Evolutionary conservation across 768 basidiomycete genomes (phyloP).

Genomic region (Boletus rubroflammeus): DNA sequence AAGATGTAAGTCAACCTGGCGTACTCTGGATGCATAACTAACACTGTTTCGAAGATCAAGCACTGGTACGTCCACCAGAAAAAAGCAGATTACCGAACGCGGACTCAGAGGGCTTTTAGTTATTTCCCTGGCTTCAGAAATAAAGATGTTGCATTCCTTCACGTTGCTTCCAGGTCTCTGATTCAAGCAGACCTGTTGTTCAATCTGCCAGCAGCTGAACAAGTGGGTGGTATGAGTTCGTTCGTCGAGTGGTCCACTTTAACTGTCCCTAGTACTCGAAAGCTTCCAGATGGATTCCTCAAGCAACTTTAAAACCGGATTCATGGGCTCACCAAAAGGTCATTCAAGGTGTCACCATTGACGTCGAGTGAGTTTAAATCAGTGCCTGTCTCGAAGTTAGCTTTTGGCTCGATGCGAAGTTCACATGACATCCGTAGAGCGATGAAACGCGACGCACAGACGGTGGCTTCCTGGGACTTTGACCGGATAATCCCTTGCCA

Average conservation of each 20-base stretch:
- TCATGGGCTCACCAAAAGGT: constrained; percentile 31
- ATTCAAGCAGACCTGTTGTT: constrained; percentile 81
- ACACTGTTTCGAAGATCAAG: constrained; percentile 38
- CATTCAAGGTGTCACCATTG: constrained; percentile 16
- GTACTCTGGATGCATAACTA: not conserved
- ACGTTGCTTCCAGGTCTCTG: constrained; percentile 64
- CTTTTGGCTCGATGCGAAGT: not conserved
- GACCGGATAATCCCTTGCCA: constrained; percentile 74
- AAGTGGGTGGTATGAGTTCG: constrained; percentile 38
- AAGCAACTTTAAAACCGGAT: constrained; percentile 25
- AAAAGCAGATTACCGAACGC: not conserved
- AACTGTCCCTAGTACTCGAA: constrained; percentile 35
- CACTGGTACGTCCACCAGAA: constrained; percentile 38
- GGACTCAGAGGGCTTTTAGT: constrained; percentile 29
- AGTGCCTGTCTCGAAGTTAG: not conserved
- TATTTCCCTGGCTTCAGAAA: constrained; percentile 71
- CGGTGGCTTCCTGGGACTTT: constrained; percentile 71
- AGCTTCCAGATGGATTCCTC: constrained; percentile 30
- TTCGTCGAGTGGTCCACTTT: not conserved
- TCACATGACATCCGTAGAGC: constrained; percentile 26
- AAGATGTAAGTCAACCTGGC: constrained; percentile 42
- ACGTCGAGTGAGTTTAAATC: constrained; percentile 27
- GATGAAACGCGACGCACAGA: constrained; percentile 63
- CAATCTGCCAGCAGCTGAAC: constrained; percentile 78
- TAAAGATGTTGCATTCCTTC: constrained; percentile 83